Base-by-base conservation (phyloP, 2,329 filamentous ascomycete genomes). In the Cercospora brassicicola region DNA sequence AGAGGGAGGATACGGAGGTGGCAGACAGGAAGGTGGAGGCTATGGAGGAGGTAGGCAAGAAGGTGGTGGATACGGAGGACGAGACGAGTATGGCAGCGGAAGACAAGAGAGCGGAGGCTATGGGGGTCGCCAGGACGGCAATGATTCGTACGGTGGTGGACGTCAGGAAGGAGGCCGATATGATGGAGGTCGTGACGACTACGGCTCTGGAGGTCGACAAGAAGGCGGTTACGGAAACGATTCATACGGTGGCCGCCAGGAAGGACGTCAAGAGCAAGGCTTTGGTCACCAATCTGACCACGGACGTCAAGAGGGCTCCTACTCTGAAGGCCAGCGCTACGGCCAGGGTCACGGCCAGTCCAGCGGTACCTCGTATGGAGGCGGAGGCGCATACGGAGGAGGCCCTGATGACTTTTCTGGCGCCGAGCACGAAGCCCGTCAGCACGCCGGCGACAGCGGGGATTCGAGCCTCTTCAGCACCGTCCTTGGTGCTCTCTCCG, bases 401-500 rank as follows among this genome's bases (percentile, higher is more conserved):
- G 78, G 79, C 59, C 73, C 77, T 69, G 81, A 86, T 71, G 86
- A 89, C 72, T 83, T 86, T 75, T 82, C 81, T 59, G 82, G 82
- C 60, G 87, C 87, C 8, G 80, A 83, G 59, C 77, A 82, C 48
- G 85, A 89, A 72, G 88, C 88, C 18, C 77, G 83, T 30, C 80
- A 85, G 65, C 83, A 89, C 73, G 80, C 85, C 65, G 82, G 82
- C n/a, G 76, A 78, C 72, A 81, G 79, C 28, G 86, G 85, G 36
- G 83, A 86, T 71, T 78, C 71, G 51, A 78, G 73, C 62, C 73
- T 90, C 51, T 91, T 91, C 81, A 83, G 81, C 69, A 81, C 79
- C 20, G 88, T 86, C 1, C 77, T 90, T 23, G 81, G 83, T 62
- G 82, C 85, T 77, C 80, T 91, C 1, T 78, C 81, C 15, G 84